These are phyloP conservation scores for Scedosporium boydii DNA, from an alignment of 2,329 filamentous ascomycete genomes.

Conservation along the genomic window DNA sequence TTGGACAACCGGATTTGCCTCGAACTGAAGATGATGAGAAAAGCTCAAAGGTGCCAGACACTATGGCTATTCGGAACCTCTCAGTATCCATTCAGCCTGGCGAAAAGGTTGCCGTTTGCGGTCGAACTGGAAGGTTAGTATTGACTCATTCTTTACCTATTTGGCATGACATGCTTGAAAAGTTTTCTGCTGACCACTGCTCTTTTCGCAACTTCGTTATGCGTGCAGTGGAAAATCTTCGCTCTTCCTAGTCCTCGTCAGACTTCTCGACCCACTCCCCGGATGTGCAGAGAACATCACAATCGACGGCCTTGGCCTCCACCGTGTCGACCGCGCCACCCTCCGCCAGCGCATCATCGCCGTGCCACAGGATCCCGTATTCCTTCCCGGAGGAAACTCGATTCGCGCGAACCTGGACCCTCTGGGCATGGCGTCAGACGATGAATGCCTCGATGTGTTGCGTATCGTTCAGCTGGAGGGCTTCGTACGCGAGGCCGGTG, in stretches of 20 bases:
- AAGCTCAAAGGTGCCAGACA: constrained; percentile 3
- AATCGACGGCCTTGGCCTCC: constrained; percentile 32
- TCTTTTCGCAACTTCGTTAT: neutral
- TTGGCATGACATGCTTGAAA: constrained; percentile 8
- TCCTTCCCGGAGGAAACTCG: constrained; percentile 33
- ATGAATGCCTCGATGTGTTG: constrained; percentile 25
- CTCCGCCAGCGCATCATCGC: constrained; percentile 40
- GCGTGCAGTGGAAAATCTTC: constrained; percentile 32
- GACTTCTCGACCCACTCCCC: constrained; percentile 28
- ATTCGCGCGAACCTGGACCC: constrained; percentile 35
- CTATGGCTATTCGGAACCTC: constrained; percentile 17
- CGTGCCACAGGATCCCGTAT: constrained; percentile 44
- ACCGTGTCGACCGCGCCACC: constrained; percentile 26
- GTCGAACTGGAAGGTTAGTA: constrained; percentile 21
- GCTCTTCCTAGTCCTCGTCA: constrained; percentile 27
- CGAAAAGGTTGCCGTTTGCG: constrained; percentile 26
- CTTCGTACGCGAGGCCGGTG: constrained; percentile 14
- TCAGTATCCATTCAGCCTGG: constrained; percentile 19
- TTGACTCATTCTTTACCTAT: constrained; percentile 7
- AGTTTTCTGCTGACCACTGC: neutral
- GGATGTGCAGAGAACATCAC: constrained; percentile 18
- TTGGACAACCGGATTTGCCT: too few species aligned
- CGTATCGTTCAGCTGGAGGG: constrained; percentile 22
- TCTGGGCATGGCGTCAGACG: constrained; percentile 16
- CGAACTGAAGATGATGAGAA: neutral